Conservation (phyloP, 164 flowering plant species). For the Umbellularia californica region DNA sequence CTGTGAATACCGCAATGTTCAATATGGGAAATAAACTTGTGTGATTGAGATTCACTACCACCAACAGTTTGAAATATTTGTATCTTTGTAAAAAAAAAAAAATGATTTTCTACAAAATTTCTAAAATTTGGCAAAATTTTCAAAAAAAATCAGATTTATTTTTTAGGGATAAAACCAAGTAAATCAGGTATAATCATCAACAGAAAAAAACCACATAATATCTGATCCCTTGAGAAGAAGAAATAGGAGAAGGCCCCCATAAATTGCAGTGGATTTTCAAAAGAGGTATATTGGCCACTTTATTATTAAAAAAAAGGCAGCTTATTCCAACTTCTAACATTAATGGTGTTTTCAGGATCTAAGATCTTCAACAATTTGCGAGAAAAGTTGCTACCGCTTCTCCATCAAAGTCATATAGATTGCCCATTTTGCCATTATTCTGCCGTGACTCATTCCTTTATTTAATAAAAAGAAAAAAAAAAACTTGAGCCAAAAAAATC, state of each 20-base stretch:
- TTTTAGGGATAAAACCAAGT: not conserved
- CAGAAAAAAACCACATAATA: not conserved
- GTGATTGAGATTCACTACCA: not conserved
- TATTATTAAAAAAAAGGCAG: not conserved
- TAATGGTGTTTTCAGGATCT: not conserved
- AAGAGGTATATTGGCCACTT: not conserved
- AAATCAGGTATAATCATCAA: not conserved
- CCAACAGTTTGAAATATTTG: not conserved
- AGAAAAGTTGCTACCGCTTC: not conserved
- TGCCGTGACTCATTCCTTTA: not conserved
- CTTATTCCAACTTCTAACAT: not conserved
- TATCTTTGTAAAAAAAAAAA: not conserved
- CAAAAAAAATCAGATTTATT: not conserved
- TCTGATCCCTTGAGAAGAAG: not conserved
- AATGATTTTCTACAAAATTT: not conserved
- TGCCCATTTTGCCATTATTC: not conserved
- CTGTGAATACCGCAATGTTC: not conserved
- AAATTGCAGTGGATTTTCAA: not conserved
- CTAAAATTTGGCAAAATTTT: not conserved
- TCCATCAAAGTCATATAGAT: not conserved
- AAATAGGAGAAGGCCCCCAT: not conserved
- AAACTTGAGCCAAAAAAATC: not conserved
- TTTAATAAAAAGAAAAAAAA: no score
- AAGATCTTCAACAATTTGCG: not conserved
- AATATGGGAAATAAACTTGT: not conserved